Conservation (phyloP, 306 rosid species). For the Biancaea sappan region DNA sequence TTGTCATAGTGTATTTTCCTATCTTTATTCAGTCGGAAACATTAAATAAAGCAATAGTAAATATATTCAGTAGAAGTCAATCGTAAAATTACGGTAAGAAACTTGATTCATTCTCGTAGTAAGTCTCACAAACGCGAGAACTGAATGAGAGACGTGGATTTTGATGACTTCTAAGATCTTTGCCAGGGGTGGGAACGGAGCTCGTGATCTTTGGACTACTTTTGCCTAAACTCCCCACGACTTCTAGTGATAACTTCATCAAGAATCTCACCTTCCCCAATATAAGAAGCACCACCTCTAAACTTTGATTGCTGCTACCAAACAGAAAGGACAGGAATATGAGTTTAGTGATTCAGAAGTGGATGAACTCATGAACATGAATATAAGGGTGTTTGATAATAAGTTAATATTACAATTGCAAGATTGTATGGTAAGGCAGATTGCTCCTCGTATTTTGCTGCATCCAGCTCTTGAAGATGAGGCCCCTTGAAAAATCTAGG, state of each 20-base stretch:
- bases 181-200: slow-evolving; percentile 70
- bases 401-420: slow-evolving; percentile 69
- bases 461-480: slow-evolving; percentile 97
- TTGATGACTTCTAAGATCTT: slow-evolving; percentile 46
- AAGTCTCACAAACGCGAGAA: slow-evolving; percentile 65
- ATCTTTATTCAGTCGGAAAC: too few species aligned
- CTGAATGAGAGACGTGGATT: slow-evolving; percentile 59
- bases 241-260: slow-evolving; percentile 92
- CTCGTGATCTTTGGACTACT: slow-evolving; percentile 83
- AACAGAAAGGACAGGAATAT: neutral
- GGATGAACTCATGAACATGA: neutral
- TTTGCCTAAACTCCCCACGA: slow-evolving; percentile 89
- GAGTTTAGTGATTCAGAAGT: neutral
- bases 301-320: slow-evolving; percentile 75
- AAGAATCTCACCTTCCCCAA: slow-evolving; percentile 76
- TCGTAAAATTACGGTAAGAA: too few species aligned
- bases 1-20: too few species aligned
- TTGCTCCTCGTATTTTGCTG: slow-evolving; percentile 92
- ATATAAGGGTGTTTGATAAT: neutral
- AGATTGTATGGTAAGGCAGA: slow-evolving; percentile 75
- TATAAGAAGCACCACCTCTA: slow-evolving; percentile 60
- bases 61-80: too few species aligned
- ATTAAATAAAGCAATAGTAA: too few species aligned
- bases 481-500: slow-evolving; percentile 90
- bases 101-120: too few species aligned